These are phyloP conservation scores for Lophium mytilinum DNA, from an alignment of 495 filamentous ascomycete genomes.

Conservation along the genomic window DNA sequence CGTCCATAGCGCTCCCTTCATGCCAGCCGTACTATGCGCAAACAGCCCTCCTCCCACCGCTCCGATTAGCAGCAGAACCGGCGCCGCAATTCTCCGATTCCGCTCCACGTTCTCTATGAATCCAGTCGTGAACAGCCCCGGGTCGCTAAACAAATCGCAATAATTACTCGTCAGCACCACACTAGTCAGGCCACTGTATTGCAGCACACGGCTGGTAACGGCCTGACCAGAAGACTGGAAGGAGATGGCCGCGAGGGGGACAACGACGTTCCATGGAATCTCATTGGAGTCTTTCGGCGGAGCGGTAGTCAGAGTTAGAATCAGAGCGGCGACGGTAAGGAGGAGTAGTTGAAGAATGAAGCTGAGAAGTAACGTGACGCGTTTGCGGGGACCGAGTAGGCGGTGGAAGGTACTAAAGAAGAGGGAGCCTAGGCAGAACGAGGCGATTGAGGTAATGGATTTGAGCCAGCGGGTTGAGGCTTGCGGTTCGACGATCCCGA, in stretches of 20 bases:
- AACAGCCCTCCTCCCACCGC: conserved; percentile 52
- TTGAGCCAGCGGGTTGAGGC: conserved; percentile 56
- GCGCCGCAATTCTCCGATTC: conserved; percentile 50
- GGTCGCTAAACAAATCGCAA: conserved; percentile 61
- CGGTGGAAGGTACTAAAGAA: conserved; percentile 58
- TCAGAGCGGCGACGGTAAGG: conserved; percentile 48
- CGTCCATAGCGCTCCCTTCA: conserved; percentile 57
- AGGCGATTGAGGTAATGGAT: conserved; percentile 53
- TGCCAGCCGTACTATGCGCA: conserved; percentile 47
- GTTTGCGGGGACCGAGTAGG: conserved; percentile 42
- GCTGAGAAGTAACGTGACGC: conserved; percentile 7
- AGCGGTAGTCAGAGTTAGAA: conserved; percentile 42
- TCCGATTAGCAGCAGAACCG: conserved; percentile 50
- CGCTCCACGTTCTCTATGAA: conserved; percentile 43
- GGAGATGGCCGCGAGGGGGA: conserved; percentile 55
- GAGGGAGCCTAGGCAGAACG: conserved; percentile 59
- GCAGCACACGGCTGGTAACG: conserved; percentile 56
- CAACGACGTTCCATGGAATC: conserved; percentile 48
- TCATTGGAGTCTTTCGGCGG: conserved; percentile 33
- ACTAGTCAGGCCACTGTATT: conserved; percentile 54
- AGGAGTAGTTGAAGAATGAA: conserved; percentile 49
- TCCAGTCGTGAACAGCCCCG: conserved; percentile 40
- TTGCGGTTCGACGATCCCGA: conserved; percentile 51
- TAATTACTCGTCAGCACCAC: conserved; percentile 67
- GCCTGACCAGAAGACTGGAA: conserved; percentile 67